phyloP scores from a whole-genome alignment of 257 asterid genomes.

The Nicotiana otophora region DNA sequence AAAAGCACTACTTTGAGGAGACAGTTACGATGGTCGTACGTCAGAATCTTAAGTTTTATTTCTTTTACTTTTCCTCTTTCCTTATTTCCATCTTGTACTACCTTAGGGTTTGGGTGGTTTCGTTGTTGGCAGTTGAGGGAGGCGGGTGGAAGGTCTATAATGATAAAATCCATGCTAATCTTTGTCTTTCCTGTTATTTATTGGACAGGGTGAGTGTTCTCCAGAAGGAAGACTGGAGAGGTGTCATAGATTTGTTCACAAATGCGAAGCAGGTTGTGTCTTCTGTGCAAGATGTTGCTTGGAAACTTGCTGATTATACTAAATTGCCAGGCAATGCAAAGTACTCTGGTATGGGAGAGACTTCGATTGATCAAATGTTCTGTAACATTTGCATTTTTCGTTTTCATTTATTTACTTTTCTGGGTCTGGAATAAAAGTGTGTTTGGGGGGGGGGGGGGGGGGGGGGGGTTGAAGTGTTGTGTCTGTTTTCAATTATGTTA shows the following conservation, averaged over 20 bases:
- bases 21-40: not conserved
- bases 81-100: not conserved
- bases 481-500: not conserved
- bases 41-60: no score
- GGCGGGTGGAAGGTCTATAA: not conserved
- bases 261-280: slow-evolving; percentile 87
- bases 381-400: not conserved
- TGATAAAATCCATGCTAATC: not conserved
- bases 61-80: not conserved
- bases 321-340: slow-evolving; percentile 50
- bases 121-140: no score
- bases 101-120: not conserved
- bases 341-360: slow-evolving; percentile 36
- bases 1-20: no score
- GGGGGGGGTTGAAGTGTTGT: not conserved
- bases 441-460: no score
- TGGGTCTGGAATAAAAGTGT: not conserved
- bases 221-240: slow-evolving; percentile 86
- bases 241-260: slow-evolving; percentile 64
- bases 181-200: not conserved
- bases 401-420: not conserved
- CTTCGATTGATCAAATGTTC: not conserved
- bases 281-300: slow-evolving; percentile 79
- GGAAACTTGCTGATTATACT: slow-evolving; percentile 78
- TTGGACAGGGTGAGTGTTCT: slow-evolving; percentile 58